These are phyloP conservation scores for Nephelium lappaceum DNA, from an alignment of 345 rosid species.

Conservation along the genomic window DNA sequence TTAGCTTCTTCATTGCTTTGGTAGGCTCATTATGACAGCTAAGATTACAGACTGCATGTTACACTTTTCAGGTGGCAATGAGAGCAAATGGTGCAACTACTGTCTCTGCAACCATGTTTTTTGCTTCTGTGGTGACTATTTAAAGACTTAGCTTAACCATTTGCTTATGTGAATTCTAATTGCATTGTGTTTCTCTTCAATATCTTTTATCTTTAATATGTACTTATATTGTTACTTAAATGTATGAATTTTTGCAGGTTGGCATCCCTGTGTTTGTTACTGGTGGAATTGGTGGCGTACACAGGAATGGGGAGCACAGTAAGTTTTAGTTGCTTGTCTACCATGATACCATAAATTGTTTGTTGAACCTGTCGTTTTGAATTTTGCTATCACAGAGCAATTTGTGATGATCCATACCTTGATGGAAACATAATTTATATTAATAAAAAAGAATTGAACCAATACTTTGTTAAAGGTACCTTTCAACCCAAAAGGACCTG, in stretches of 20 bases:
- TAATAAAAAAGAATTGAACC: background rate
- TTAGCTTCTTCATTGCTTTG: background rate
- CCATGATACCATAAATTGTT: slow-evolving; percentile 15
- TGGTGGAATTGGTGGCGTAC: slow-evolving; percentile 96
- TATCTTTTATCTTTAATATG: background rate
- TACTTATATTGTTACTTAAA: background rate
- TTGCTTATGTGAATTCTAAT: background rate
- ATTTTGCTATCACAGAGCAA: background rate
- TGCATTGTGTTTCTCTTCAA: background rate
- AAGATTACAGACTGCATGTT: slow-evolving; percentile 13
- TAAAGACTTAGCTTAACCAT: background rate
- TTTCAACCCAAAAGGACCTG: background rate
- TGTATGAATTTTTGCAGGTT: slow-evolving; percentile 49
- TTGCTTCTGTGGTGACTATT: slow-evolving; percentile 72
- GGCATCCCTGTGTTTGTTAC: slow-evolving; percentile 86
- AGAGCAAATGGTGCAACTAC: slow-evolving; percentile 87
- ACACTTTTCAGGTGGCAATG: slow-evolving; percentile 65
- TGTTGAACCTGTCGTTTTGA: background rate
- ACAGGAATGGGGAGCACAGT: slow-evolving; percentile 81
- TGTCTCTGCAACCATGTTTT: slow-evolving; percentile 87
- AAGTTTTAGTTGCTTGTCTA: slow-evolving; percentile 33
- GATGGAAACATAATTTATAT: background rate
- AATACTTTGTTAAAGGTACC: background rate
- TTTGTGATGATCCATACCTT: background rate
- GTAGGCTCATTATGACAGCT: slow-evolving; percentile 8